phyloP scores from a whole-genome alignment of 495 filamentous ascomycete species.

The Lentithecium fluviatile region DNA sequence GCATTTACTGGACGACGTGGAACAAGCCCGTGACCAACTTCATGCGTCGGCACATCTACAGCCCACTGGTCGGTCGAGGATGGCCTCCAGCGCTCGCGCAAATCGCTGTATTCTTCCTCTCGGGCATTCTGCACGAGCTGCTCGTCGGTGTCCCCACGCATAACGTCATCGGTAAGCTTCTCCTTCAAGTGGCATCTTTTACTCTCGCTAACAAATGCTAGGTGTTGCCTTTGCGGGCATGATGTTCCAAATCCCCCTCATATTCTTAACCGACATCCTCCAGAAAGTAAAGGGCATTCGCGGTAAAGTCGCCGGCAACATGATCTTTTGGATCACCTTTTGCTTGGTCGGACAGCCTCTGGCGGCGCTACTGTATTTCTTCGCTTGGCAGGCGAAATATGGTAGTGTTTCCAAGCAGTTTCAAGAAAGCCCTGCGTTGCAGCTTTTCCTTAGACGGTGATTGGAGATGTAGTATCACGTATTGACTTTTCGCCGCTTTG shows the following conservation, averaged over 20 bases:
- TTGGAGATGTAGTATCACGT: no score
- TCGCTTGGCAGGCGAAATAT: conserved; percentile 98
- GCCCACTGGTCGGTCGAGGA: conserved; percentile 78
- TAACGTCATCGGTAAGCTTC: conserved; percentile 74
- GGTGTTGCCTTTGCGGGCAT: conserved; percentile 92
- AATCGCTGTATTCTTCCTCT: conserved; percentile 77
- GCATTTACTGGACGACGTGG: conserved; percentile 92
- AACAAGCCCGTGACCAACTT: conserved; percentile 96
- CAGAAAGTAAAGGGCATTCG: conserved; percentile 72
- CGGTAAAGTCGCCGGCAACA: conserved; percentile 79
- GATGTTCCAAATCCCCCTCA: conserved; percentile 87
- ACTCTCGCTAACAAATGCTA: conserved; percentile 35
- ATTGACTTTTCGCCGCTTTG: no score
- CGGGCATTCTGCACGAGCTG: conserved; percentile 84
- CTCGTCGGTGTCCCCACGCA: conserved; percentile 94
- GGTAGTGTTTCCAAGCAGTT: conserved; percentile 62
- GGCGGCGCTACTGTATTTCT: conserved; percentile 88
- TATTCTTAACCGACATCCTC: conserved; percentile 71
- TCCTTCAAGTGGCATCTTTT: not conserved
- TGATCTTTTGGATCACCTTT: conserved; percentile 93
- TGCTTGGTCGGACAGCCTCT: conserved; percentile 92
- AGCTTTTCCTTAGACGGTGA: conserved; percentile 5
- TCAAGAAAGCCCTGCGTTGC: conserved; percentile 9
- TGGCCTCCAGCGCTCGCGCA: conserved; percentile 67
- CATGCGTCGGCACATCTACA: conserved; percentile 90